Base-by-base conservation (phyloP, 768 basidiomycete species). In the Podaxis sp. region DNA sequence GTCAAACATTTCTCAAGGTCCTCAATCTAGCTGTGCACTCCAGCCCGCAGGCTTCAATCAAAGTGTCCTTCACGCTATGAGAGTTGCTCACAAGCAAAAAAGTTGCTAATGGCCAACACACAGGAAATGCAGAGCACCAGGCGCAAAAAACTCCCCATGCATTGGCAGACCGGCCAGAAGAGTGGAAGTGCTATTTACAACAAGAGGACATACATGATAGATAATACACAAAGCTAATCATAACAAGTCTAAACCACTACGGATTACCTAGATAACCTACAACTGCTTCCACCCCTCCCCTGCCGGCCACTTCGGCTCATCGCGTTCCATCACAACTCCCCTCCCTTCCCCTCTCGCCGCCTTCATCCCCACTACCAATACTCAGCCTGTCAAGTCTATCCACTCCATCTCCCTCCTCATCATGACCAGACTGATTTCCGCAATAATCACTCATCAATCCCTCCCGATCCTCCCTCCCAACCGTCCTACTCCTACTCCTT, bases 301-400 rank as follows among this genome's bases (percentile, higher is more conserved):
- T 64, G 77, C 80, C 6, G 85, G 87, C 83, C 82, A 87, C 70
- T 88, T 88, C 62, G 87, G 68, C 64, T 81, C 79, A 68, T 88
- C 86, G 65, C 78, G 71, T 66, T 82, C 80, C 24, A 59, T 66
- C 24, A 41, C 61, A 56, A 65, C 65, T 30, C 49, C 46, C 54
- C 48, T 58, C 61, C 58, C 41, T 49, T 51, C 48, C 48, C 20
- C 46, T 50, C n/a, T 20, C 6, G 26, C 36, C 20, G 15, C 49
- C 58, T 20, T 57, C 67, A 26, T 64, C 69, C 13, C 71, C 69
- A n/a, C 64, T 60, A 4, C 66, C 71, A 40, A 73, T 72, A 20
- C 58, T 26, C 46, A 59, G 6, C 22, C 22, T 20, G 22, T 55
- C 28, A 60, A n/a, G 10, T 75, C 57, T 72, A 66, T 70, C 82